phyloP scores from a whole-genome alignment of 306 rosid genomes.

The Mimosa pudica region DNA sequence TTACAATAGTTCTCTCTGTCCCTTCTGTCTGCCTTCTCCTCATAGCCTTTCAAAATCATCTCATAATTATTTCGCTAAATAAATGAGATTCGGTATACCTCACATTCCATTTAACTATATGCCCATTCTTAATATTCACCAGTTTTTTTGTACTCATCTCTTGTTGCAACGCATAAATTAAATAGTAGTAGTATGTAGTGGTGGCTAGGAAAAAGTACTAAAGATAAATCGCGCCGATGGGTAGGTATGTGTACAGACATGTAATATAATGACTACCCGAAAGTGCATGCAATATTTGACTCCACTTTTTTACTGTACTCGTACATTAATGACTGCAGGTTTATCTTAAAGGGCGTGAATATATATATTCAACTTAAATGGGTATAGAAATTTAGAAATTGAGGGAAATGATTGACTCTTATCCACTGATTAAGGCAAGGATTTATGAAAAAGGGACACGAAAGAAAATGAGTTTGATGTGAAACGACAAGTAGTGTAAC shows the following conservation, averaged over 20 bases:
- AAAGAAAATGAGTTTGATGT: conserved; percentile 36
- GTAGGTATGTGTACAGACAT: background rate
- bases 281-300: conserved; percentile 39
- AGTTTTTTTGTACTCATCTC: background rate
- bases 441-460: conserved; percentile 8
- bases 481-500: conserved; percentile 32
- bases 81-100: conserved; percentile 31
- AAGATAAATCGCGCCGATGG: background rate
- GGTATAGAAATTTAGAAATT: background rate
- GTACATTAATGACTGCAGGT: background rate
- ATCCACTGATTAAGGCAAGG: conserved; percentile 39
- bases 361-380: background rate
- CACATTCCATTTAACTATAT: conserved; percentile 2
- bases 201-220: too few species aligned
- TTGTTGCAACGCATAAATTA: background rate
- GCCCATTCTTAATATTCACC: conserved; percentile 9
- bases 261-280: background rate
- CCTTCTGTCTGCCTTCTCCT: conserved; percentile 27
- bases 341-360: background rate
- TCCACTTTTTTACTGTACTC: background rate
- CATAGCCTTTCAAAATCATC: conserved; percentile 18
- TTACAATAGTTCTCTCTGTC: conserved; percentile 38
- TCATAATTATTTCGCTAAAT: conserved; percentile 15
- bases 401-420: background rate
- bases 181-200: background rate